Evolutionary conservation across 2,329 filamentous ascomycete species (phyloP), one percentile per base, ranked within the genome.

Genomic region (Xylaria hypoxylon): DNA sequence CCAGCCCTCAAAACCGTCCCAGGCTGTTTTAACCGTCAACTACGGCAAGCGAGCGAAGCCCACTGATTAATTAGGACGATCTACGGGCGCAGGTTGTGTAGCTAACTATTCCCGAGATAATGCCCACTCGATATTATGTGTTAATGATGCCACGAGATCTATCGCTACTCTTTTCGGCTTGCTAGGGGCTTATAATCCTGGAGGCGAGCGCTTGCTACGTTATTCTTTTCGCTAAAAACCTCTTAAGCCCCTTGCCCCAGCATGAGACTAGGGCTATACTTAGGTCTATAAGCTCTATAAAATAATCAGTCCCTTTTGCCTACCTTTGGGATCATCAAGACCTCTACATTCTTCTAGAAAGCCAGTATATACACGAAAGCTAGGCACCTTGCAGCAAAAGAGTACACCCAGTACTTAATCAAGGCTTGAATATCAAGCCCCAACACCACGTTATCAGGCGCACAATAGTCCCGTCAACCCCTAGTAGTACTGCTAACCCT

Each of bases 91-190:
- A 47, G 5, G 44, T 47, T 47, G 11, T 47, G 44, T 47, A 47
- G 44, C 44, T 47, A 47, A 47, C 44, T 47, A 15, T 47, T 15
- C 44, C 44, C 44, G 44, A 47, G 44, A 47, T 47, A 47, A 47
- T 47, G 44, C 44, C 44, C 44, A 47, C 44, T 47, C 28, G 28
- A 31, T 31, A 31, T 31, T 8, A 31, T 31, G 28, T 31, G 2
- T 31, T 31, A 31, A 31, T 31, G 28, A 31, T 31, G 28, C 28
- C 28, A 31, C 44, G 45, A 48, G 45, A 48, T 48, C 45, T 19
- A 48, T 48, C 45, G 8, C 11, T 28, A 19, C 24, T 48, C 24
- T 48, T 48, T 48, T 48, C 45, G 24, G 45, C 45, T 28, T n/a
- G n/a, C n/a, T n/a, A n/a, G n/a, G n/a, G n/a, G n/a, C n/a, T n/a